Percentiles rank a stretch among this genome's conserved stretches.
Conservation (phyloP, 2,329 filamentous ascomycete species). For the Byssothecium circinans region DNA sequence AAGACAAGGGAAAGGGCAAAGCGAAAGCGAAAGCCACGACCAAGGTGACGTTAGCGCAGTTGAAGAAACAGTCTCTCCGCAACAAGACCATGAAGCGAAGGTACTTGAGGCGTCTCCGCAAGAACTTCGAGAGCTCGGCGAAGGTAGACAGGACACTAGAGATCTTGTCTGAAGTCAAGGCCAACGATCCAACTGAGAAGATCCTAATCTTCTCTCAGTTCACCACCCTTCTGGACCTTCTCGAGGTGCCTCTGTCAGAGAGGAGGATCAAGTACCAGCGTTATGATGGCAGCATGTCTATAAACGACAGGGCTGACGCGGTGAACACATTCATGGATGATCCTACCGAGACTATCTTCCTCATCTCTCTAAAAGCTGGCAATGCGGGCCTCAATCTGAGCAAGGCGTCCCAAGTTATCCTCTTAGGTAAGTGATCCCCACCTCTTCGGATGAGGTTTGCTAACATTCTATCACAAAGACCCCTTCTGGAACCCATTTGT, state of each 20-base stretch:
- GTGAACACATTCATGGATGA: constrained; percentile 69
- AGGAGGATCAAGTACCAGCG: constrained; percentile 63
- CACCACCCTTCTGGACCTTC: constrained; percentile 74
- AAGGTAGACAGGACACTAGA: constrained; percentile 73
- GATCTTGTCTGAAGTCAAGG: constrained; percentile 58
- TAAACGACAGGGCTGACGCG: constrained; percentile 65
- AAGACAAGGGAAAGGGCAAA: constrained; percentile 47
- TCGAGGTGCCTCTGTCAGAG: constrained; percentile 71
- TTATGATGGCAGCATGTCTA: constrained; percentile 76
- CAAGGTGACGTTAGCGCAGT: constrained; percentile 59
- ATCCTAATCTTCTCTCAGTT: constrained; percentile 83
- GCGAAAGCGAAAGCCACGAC: constrained; percentile 47
- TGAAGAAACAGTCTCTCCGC: constrained; percentile 67
- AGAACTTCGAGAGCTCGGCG: constrained; percentile 71
- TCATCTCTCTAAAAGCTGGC: constrained; percentile 77
- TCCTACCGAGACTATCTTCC: constrained; percentile 65
- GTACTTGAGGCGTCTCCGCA: constrained; percentile 69
- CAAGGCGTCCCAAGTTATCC: constrained; percentile 80
- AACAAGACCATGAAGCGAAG: constrained; percentile 66
- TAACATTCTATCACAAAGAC: background rate
- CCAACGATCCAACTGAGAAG: constrained; percentile 64
- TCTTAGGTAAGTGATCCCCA: constrained; percentile 65
- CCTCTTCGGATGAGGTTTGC: constrained; percentile 62
- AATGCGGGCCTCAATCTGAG: constrained; percentile 87
- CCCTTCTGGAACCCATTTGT: constrained; percentile 73